Evolutionary conservation across 352 stramenopile species (phyloP).

Genomic region (Phytophthora europaea): DNA sequence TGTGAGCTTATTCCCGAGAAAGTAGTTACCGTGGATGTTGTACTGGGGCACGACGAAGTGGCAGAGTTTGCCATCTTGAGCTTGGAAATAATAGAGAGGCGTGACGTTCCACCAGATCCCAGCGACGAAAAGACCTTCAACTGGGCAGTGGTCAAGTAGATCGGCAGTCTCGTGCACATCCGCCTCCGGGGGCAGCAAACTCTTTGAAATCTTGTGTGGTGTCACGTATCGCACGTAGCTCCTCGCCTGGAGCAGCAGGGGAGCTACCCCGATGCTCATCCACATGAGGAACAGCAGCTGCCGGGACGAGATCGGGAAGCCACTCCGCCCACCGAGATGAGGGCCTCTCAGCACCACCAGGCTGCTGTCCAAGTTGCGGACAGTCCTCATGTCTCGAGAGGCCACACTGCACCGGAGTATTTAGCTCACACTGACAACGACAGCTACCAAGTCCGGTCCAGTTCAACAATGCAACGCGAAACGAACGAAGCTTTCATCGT

Average conservation of each 20-base stretch:
- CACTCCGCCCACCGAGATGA: slow-evolving; percentile 6
- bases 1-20: slow-evolving; percentile 22
- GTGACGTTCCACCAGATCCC: slow-evolving; percentile 45
- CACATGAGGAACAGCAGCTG: slow-evolving; percentile 34
- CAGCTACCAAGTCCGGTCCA: background rate
- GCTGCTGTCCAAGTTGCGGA: slow-evolving; percentile 26
- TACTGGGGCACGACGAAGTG: slow-evolving; percentile 44
- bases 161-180: slow-evolving; percentile 5
- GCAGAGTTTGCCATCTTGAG: slow-evolving; percentile 22
- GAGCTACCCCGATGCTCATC: slow-evolving; percentile 31
- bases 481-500: slow-evolving; percentile 26
- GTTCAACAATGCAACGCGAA: slow-evolving; percentile 12
- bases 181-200: slow-evolving; percentile 7
- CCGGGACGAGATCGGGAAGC: slow-evolving; percentile 14
- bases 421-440: slow-evolving; percentile 2
- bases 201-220: slow-evolving; percentile 42
- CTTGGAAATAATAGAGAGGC: slow-evolving; percentile 25
- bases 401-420: background rate
- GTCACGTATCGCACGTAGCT: slow-evolving; percentile 41
- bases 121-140: slow-evolving; percentile 39
- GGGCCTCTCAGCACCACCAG: slow-evolving; percentile 25
- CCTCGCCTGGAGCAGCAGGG: slow-evolving; percentile 48
- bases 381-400: slow-evolving; percentile 7
- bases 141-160: slow-evolving; percentile 29
- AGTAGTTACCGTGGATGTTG: slow-evolving; percentile 44